Evolutionary conservation across 441 rosid genomes (phyloP).

Genomic region (Cnidoscolus chayamansa): DNA sequence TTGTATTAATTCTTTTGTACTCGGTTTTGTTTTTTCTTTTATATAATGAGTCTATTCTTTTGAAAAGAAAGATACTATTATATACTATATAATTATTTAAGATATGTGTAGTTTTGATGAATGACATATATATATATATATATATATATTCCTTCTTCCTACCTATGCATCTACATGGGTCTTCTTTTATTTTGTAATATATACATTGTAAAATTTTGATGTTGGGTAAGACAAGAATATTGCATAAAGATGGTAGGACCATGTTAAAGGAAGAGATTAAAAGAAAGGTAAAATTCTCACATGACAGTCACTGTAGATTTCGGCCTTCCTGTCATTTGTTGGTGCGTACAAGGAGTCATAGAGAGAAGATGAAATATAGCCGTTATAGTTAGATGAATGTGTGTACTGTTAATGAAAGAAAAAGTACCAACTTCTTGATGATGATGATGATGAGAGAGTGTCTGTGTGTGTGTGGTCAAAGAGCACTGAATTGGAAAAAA

Average conservation of each 20-base stretch:
- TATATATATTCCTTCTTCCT: neutral
- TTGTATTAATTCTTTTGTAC: too few species aligned
- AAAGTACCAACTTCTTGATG: neutral
- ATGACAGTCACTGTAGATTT: neutral
- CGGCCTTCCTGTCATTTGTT: neutral
- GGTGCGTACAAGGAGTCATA: too few species aligned
- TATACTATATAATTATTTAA: too few species aligned
- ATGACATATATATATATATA: neutral
- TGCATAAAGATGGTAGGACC: slow-evolving; percentile 3
- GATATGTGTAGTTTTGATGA: too few species aligned
- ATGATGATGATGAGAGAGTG: too few species aligned
- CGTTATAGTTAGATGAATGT: slow-evolving; percentile 12
- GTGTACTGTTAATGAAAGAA: neutral
- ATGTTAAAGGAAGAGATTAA: neutral
- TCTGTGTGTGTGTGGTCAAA: neutral
- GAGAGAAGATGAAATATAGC: slow-evolving; percentile 24
- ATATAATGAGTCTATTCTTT: neutral
- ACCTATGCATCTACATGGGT: neutral
- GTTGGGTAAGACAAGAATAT: neutral
- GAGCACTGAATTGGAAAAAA: neutral
- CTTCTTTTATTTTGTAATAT: too few species aligned
- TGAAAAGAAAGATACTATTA: neutral
- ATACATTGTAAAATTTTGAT: neutral
- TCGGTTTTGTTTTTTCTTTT: neutral
- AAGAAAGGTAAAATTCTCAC: neutral